Base-by-base conservation (phyloP, 176 grass and related monocot species). In the Miscanthus lutarioriparius region DNA sequence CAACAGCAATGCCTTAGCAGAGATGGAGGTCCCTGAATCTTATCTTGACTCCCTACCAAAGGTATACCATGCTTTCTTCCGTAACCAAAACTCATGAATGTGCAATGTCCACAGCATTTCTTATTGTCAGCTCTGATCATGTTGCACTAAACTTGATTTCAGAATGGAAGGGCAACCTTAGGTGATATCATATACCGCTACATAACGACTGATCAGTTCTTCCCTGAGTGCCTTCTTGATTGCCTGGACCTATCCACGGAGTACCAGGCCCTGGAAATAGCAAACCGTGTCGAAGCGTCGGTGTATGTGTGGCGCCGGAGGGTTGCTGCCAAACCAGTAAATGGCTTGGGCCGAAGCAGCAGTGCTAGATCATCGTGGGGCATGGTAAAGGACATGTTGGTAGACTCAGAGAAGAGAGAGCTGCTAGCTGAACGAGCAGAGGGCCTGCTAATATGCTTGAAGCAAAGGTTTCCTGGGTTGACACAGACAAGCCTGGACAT, bases 381-480 rank as follows among this genome's bases (percentile, higher is more conserved):
- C 49, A 94, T 98, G 85, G 91, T 98, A 53, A 95, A 90, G 76
- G 96, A 95, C 76, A 93, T 95, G 87, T 86, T 98, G 45, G 72
- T 85, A 11, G 96, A 95, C 32, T 59, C 91, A 0, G 93, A 98
- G 43, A 98, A 98, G 64, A 90, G 87, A 33, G 96, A 90, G 40
- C 82, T 91, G 25, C 81, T 99, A 4, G 93, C 93, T 10, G 91
- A 96, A 22, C 80, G 91, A 78, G 93, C 91, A 6, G 93, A 99
- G 67, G 89, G 91, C 49, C 82, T 99, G 38, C 35, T 99, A 72
- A 90, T 96, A 72, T 99, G 93, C 76, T 76, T 99, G 65, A 99
- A 99, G 84, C 97, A 94, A 75, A 96, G 97, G 84, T 99, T 99
- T 64, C 97, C 97, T 64, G 91, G 82, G 33, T 88, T 99, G 47